Evolutionary conservation across 306 rosid species (phyloP), one percentile per base, ranked within the genome.

Genomic region (Ormosia emarginata): DNA sequence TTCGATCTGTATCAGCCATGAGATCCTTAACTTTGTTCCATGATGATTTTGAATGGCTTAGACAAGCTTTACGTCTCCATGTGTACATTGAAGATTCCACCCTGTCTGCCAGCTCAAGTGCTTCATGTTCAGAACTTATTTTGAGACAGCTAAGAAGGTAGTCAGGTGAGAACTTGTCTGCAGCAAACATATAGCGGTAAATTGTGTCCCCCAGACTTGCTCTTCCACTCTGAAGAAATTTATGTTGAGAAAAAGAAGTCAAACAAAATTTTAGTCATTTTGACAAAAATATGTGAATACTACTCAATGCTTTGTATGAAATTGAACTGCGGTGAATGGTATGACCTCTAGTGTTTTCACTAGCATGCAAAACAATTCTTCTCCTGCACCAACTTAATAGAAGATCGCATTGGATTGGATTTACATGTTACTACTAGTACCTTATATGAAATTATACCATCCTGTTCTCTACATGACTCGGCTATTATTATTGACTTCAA

Each of bases 61-160:
- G 11, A 73, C 99, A 96, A 33, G 99, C 85, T 79, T 96, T 96
- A 11, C 98, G 91, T 59, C 99, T 86, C 99, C 98, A 96, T 59
- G 99, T 94, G 84, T 91, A 92, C 99, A 94, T 93, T 9, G 99
- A 96, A 8, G 99, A 89, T 79, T 96, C 98, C 4, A 92, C 93
- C 65, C 81, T 88, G 70, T 96, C 97, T 7, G 97, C 94, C 41
- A 96, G 90, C 79, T 91, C 92, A 14, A 96, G 97, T 43, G 98
- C 99, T 82, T 96, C 99, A 57, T 90, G 99, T 79, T 96, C 99
- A 1, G 97, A 91, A 67, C 88, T 89, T 59, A 94, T 78, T 53
- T 91, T 87, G 66, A 96, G 91, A 73, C 86, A 53, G 56, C 92
- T 91, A 30, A 96, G 92, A 41, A 94, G 91, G 57, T 85, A 8